A percentile compares a stretch with the other conserved stretches of the same genome.
These are phyloP conservation scores for Penicillium brasilianum DNA, from an alignment of 2,329 filamentous ascomycete species.

Conservation along the genomic window DNA sequence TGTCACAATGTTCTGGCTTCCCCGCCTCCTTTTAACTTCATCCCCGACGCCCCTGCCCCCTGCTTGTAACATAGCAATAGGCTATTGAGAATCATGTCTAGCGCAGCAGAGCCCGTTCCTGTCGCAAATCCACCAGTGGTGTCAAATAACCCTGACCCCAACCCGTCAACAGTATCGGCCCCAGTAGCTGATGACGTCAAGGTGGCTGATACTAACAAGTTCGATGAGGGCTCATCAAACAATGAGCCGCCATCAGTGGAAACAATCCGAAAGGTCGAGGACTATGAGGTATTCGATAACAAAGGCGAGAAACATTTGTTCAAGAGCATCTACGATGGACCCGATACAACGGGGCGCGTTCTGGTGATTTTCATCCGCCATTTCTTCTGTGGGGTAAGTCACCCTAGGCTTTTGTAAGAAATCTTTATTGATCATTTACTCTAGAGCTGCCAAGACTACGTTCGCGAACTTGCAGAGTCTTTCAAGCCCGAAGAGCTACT, in stretches of 20 bases:
- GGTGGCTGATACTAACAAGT: not conserved
- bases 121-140: not conserved
- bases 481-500: constrained; percentile 53
- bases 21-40: not conserved
- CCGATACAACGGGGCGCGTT: constrained; percentile 55
- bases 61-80: not conserved
- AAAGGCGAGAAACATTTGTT: constrained; percentile 66
- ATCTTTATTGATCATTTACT: not conserved
- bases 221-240: not conserved
- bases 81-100: not conserved
- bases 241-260: constrained; percentile 10
- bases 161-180: no score
- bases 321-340: constrained; percentile 60
- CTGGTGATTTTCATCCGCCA: constrained; percentile 77
- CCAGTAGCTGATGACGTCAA: constrained; percentile 4
- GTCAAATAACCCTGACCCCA: not conserved
- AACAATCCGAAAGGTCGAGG: constrained; percentile 16
- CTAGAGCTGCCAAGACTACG: constrained; percentile 75
- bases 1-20: not conserved
- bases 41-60: not conserved
- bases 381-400: constrained; percentile 75
- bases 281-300: constrained; percentile 60
- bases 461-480: constrained; percentile 65
- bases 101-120: not conserved
- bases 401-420: not conserved